Conservation (phyloP, 1,284 basidiomycete species). For the Xerocomus amazonicus region DNA sequence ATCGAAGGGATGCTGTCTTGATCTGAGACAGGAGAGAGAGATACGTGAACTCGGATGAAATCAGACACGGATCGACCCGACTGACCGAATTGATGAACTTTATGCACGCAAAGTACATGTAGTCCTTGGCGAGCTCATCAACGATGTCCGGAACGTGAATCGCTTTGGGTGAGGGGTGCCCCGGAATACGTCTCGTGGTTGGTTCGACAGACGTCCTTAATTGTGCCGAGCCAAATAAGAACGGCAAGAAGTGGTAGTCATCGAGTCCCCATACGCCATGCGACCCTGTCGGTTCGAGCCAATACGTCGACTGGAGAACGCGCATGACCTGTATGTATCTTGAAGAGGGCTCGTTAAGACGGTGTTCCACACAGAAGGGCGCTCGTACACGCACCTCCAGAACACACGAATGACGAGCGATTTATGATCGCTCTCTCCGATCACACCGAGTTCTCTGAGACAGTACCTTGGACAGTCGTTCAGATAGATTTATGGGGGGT, state of each 20-base stretch:
- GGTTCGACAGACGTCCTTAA: slow-evolving; percentile 39
- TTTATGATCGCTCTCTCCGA: slow-evolving; percentile 66
- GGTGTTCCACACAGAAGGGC: not conserved
- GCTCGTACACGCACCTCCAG: slow-evolving; percentile 64
- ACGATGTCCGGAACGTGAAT: slow-evolving; percentile 92
- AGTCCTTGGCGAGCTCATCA: slow-evolving; percentile 89
- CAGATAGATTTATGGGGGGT: slow-evolving; percentile 1
- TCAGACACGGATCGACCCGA: slow-evolving; percentile 49
- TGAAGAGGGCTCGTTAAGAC: slow-evolving; percentile 1
- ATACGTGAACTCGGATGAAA: not conserved
- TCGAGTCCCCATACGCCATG: slow-evolving; percentile 99
- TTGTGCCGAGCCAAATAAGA: slow-evolving; percentile 87
- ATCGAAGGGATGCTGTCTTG: slow-evolving; percentile 92
- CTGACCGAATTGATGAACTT: slow-evolving; percentile 92
- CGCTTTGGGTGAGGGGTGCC: slow-evolving; percentile 86
- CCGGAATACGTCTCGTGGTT: slow-evolving; percentile 30
- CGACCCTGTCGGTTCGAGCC: slow-evolving; percentile 96
- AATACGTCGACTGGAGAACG: slow-evolving; percentile 88
- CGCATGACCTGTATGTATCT: slow-evolving; percentile 92
- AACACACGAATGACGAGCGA: slow-evolving; percentile 85
- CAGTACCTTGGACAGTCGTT: slow-evolving; percentile 61
- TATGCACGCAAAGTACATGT: slow-evolving; percentile 98
- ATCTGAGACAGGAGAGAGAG: slow-evolving; percentile 50
- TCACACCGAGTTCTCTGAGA: slow-evolving; percentile 70
- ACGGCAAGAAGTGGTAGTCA: slow-evolving; percentile 97